Evolutionary conservation across 1,284 basidiomycete species (phyloP).

Genomic region (Marasmius oreades): DNA sequence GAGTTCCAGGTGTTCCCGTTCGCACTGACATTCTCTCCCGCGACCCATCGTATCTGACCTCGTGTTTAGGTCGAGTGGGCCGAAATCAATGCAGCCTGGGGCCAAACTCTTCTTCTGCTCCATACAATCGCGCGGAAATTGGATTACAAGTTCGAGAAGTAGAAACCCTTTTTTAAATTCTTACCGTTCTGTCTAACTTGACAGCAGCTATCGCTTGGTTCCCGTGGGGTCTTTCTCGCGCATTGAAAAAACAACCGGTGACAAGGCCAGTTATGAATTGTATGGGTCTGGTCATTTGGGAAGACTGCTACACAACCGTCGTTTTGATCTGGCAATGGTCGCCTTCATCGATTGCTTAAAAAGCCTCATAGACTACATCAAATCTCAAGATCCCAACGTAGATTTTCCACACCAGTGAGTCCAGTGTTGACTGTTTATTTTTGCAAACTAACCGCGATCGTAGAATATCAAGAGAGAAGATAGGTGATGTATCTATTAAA

Average conservation of each 20-base stretch:
- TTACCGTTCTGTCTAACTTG: slow-evolving; percentile 11
- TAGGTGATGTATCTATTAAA: slow-evolving; percentile 93
- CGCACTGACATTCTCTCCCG: slow-evolving; percentile 21
- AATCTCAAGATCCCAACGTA: slow-evolving; percentile 64
- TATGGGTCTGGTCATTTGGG: slow-evolving; percentile 88
- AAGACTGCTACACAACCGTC: slow-evolving; percentile 86
- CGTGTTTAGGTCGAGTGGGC: slow-evolving; percentile 85
- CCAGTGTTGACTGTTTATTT: slow-evolving; percentile 3
- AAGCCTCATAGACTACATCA: slow-evolving; percentile 85
- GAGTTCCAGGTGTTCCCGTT: slow-evolving; percentile 75
- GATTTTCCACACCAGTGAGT: slow-evolving; percentile 85
- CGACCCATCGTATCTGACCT: slow-evolving; percentile 3
- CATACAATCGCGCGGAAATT: slow-evolving; percentile 90
- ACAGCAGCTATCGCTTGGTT: slow-evolving; percentile 74
- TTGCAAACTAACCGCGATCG: slow-evolving; percentile 1
- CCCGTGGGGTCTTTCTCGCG: slow-evolving; percentile 93
- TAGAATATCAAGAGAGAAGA: slow-evolving; percentile 92
- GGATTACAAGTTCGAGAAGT: slow-evolving; percentile 85
- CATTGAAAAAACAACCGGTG: slow-evolving; percentile 80
- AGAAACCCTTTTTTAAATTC: slow-evolving; percentile 24
- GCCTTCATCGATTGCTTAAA: slow-evolving; percentile 93
- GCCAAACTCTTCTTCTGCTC: slow-evolving; percentile 88
- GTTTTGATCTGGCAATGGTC: slow-evolving; percentile 96
- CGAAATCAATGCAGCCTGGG: slow-evolving; percentile 99
- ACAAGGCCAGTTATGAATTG: slow-evolving; percentile 84